A percentile compares a stretch with the other conserved stretches of the same genome.
phyloP scores from a whole-genome alignment of 148 eudicot genomes.

The Heliosperma pusillum region DNA sequence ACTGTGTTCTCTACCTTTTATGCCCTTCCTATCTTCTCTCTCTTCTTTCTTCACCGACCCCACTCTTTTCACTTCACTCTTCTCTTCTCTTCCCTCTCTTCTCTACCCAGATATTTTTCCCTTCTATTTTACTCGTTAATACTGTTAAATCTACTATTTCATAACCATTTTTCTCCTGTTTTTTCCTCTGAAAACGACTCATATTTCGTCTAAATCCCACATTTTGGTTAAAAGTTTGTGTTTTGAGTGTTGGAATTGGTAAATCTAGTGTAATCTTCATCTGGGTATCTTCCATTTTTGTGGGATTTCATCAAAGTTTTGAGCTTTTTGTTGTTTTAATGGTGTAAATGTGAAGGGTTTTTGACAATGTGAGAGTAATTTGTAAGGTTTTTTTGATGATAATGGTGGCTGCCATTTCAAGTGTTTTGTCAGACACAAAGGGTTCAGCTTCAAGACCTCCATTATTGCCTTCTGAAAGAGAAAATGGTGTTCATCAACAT shows the following conservation, averaged over 20 bases:
- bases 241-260: constrained; percentile 12
- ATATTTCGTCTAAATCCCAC: constrained; percentile 1
- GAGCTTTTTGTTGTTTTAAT: neutral
- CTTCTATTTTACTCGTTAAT: constrained; percentile 19
- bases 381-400: constrained; percentile 23
- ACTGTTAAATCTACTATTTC: constrained; percentile 18
- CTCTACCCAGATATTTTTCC: constrained; percentile 12
- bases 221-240: neutral
- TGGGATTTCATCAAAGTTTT: constrained; percentile 28
- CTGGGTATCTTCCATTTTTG: constrained; percentile 21
- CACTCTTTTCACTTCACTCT: constrained; percentile 30
- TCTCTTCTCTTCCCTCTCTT: constrained; percentile 14
- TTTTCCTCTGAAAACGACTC: constrained; percentile 10
- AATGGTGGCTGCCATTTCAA: constrained; percentile 76
- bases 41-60: constrained; percentile 29
- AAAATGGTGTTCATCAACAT: constrained; percentile 36
- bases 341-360: neutral
- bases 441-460: constrained; percentile 49
- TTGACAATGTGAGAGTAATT: constrained; percentile 45
- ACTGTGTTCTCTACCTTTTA: constrained; percentile 22
- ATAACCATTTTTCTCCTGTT: neutral
- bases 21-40: constrained; percentile 19
- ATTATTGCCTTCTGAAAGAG: constrained; percentile 65
- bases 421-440: constrained; percentile 48
- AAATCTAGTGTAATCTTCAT: constrained; percentile 24